Percentiles rank a stretch among this genome's conserved stretches.
These are phyloP conservation scores for Fraxinus ornus DNA, from an alignment of 305 asterid species.

Conservation along the genomic window DNA sequence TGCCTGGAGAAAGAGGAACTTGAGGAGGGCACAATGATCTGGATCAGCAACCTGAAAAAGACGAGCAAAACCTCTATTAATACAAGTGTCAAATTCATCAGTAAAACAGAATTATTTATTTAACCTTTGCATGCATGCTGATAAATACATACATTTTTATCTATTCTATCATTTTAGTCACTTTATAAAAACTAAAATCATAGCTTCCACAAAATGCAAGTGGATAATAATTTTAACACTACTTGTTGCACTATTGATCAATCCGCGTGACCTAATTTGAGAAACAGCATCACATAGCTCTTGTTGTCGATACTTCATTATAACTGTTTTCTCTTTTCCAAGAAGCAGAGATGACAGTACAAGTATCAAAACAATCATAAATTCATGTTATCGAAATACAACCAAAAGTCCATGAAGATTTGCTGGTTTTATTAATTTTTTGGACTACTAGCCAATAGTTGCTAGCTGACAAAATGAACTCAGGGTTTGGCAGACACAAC, in stretches of 20 bases:
- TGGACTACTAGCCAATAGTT: not conserved
- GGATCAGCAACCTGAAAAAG: constrained; percentile 81
- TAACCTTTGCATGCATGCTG: constrained; percentile 9
- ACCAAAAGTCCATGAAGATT: not conserved
- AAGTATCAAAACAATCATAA: constrained; percentile 16
- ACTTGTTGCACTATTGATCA: constrained; percentile 13
- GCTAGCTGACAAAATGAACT: constrained; percentile 12
- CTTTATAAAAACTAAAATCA: constrained; percentile 18
- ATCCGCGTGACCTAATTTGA: not conserved
- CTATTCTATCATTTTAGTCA: constrained; percentile 5
- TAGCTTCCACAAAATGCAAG: not conserved
- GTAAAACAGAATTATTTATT: constrained; percentile 5
- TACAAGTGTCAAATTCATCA: constrained; percentile 20
- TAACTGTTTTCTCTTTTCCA: constrained; percentile 4
- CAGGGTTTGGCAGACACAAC: constrained; percentile 13
- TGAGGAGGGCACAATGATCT: constrained; percentile 69
- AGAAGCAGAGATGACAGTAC: not conserved
- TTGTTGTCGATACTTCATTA: constrained; percentile 9
- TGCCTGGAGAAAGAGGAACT: constrained; percentile 81
- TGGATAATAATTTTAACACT: not conserved
- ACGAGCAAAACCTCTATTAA: constrained; percentile 21
- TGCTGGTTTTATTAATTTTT: not conserved
- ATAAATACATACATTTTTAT: constrained; percentile 15
- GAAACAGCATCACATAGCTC: not conserved
- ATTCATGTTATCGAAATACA: constrained; percentile 3